Base-by-base conservation (phyloP, 2,329 filamentous ascomycete species). In the Zymoseptoria pseudotritici region DNA sequence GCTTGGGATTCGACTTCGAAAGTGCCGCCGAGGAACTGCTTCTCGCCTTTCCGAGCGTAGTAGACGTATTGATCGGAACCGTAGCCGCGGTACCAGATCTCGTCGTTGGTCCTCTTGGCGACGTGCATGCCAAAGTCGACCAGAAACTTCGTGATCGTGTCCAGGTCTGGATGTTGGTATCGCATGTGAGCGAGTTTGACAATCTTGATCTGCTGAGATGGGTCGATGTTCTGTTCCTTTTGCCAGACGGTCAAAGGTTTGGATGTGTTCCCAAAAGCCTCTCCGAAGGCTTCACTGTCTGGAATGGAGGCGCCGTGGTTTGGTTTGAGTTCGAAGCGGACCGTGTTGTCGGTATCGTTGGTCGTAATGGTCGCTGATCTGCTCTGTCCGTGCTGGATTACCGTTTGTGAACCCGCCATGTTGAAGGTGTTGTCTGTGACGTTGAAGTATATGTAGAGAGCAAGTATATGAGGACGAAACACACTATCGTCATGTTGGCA, bases 131-230 rank as follows among this genome's bases (percentile, higher is more conserved):
- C 77, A 64, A 79, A 79, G 61, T 79, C 77, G 66, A 60, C 69
- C 55, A 76, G 70, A 67, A 78, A 82, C 2, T 69, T 75, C 4
- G 77, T 80, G 52, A 82, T 81, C 58, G 75, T 70, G 21, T 75
- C 71, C 3, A 83, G 70, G 59, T 82, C 76, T 0, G 79, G 77
- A 62, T 82, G 80, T 60, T 82, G 79, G 65, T 83, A 83, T 1
- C 80, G 75, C 79, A 82, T 81, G 61, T 83, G 80, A 1, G 75
- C 74, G 4, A 82, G 61, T 59, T 78, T 78, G 6, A 73, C 76
- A 20, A 83, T 68, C 59, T 76, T 74, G 63, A 82, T 75, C 61
- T 81, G 79, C 29, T 74, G 70, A 53, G 72, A 63, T 17, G 67
- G 65, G 61, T 81, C 74, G 68, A 82, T 80, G 50, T 70, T 70